Base-by-base conservation (phyloP, 345 rosid species). In the Populus nigra region DNA sequence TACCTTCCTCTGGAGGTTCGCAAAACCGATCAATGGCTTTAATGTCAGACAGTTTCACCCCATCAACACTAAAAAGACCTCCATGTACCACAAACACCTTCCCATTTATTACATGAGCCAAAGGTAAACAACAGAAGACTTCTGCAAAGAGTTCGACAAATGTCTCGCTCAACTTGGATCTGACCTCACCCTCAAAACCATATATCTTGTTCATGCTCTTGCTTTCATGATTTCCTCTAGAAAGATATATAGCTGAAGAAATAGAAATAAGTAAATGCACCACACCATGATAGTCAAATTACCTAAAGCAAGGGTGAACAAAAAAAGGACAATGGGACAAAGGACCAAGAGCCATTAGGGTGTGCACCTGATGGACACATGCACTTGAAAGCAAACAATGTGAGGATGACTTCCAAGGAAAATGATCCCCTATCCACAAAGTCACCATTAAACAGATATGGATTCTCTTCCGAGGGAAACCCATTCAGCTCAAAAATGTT, bases 1-100 rank as follows among this genome's bases (percentile, higher is more conserved):
- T 84, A 95, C 99, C 99, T 92, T 96, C 99, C 86, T 96, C 98
- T 0, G 97, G 97, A 79, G 99, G 99, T 87, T 96, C 99, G 62
- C 97, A 89, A 84, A 96, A 96, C 33, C 99, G 85, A 84, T 96
- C 92, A 38, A 96, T 92, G 62, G 93, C 92, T 86, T 82, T 88
- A 73, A 96, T 93, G 78, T 93, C 98, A 25, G 96, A 88, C 70
- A 96, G 91, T 82, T 93, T 93, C 74, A 96, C 98, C 55, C 97
- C 99, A 47, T 96, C 99, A 36, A 89, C 91, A 82, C 99, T 96
- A 73, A 96, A 96, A 77, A 96, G 97, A 72, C 99, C 99, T 79
- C 99, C 99, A 84, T 96, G 99, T 53, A 93, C 98, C 29, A 93
- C 95, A 7, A 96, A 91, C 38, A 93, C 86, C 88, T 93, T 96